Base-by-base conservation (phyloP, 371 early-diverging fungal genomes). In the Mucor sp. region DNA sequence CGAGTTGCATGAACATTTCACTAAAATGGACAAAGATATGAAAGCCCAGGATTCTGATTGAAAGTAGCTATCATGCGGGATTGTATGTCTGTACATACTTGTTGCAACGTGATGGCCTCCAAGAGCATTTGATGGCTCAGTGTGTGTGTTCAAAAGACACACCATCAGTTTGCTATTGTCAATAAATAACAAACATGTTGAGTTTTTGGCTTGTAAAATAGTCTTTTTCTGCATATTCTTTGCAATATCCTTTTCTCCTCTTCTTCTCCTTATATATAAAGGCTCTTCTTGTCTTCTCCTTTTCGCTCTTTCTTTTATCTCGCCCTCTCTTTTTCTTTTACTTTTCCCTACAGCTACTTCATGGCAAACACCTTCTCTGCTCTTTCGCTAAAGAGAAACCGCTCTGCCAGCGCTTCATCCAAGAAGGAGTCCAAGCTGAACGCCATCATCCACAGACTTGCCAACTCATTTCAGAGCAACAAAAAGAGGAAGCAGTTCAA, bases 371-470 rank as follows among this genome's bases (percentile, higher is more conserved):
- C 57, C 28, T 70, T 66, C 28, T 68, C 62, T 62, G 41, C 57
- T 58, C 62, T 70, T 58, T 70, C 70, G 21, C 23, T 65, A 39
- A 70, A 70, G 59, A 57, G 66, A 59, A 53, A 70, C 19, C 56
- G 70, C 27, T 69, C 69, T 41, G 21, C 65, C 25, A 44, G 60
- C 30, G 41, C 43, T 17, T 28, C 56, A 30, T 21, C 60, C 33
- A 69, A 32, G 47, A 69, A 60, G 53, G 60, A 53, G 19, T 53
- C 61, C 12, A 65, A 59, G 19, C 43, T 47, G 1, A 67, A 62
- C 15, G 47, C 58, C 0, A 58, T 70, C 4, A 58, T 70, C 15
- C 61, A 53, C 41, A 66, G 62, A 28, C 35, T 70, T 17, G 53
- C 59, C 12, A 61, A 44, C 27, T 30, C 70, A 33, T 66, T 70